phyloP scores from a whole-genome alignment of 306 rosid genomes.

The Begonia masoniana region DNA sequence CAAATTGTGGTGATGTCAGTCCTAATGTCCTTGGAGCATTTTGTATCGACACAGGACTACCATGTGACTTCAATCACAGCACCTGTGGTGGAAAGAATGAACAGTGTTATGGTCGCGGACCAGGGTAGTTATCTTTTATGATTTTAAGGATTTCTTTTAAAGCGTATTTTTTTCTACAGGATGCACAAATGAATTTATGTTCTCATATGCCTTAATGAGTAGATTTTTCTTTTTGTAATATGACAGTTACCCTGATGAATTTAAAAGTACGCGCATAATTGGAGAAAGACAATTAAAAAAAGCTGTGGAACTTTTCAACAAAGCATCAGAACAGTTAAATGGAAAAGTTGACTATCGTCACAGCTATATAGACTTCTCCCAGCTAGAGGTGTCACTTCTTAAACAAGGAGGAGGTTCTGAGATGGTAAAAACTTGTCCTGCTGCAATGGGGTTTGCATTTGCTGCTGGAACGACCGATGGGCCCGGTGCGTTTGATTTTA shows the following conservation, averaged over 20 bases:
- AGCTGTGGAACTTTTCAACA: constrained; percentile 63
- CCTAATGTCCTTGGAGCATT: constrained; percentile 86
- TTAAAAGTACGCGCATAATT: constrained; percentile 86
- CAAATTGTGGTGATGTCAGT: constrained; percentile 95
- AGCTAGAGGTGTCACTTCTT: constrained; percentile 46
- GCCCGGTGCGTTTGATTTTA: constrained; percentile 92
- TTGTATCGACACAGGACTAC: constrained; percentile 71
- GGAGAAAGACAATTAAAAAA: constrained; percentile 74
- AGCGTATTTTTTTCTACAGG: neutral
- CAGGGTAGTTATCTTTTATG: constrained; percentile 48
- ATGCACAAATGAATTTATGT: neutral
- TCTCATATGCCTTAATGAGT: neutral
- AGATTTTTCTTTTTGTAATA: neutral
- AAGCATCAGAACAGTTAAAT: constrained; percentile 46
- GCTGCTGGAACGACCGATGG: constrained; percentile 98
- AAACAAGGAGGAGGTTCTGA: constrained; percentile 36
- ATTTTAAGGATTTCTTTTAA: neutral
- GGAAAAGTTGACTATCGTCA: constrained; percentile 76
- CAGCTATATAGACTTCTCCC: constrained; percentile 62
- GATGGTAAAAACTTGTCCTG: constrained; percentile 75
- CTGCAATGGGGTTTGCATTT: constrained; percentile 96
- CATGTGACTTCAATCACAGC: constrained; percentile 94
- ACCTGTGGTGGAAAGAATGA: constrained; percentile 86
- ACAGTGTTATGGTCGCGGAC: constrained; percentile 81
- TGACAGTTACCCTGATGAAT: constrained; percentile 84